Conservation (phyloP, 2,329 filamentous ascomycete species). For the Sordariomycetes sp. region DNA sequence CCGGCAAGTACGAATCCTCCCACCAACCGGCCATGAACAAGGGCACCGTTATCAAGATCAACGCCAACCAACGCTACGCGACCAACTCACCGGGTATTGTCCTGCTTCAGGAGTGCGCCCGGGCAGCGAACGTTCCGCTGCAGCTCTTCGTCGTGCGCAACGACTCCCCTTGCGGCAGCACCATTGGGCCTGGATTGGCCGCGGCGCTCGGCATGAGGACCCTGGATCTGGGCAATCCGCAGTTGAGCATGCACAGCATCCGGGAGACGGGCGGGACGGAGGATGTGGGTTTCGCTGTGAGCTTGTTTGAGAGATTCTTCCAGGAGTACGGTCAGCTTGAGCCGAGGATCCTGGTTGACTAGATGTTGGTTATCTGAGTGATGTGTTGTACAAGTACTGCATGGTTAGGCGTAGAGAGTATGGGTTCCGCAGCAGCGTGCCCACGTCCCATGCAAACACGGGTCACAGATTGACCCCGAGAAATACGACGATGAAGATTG, state of each 20-base stretch:
- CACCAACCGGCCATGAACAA: slow-evolving; percentile 95
- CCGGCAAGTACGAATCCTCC: slow-evolving; percentile 79
- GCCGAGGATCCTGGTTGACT: slow-evolving; percentile 77
- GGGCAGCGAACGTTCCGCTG: slow-evolving; percentile 66
- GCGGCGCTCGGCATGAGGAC: slow-evolving; percentile 81
- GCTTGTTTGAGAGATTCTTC: slow-evolving; percentile 83
- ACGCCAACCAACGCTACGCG: slow-evolving; percentile 93
- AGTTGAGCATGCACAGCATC: slow-evolving; percentile 95
- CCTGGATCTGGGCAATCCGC: slow-evolving; percentile 86
- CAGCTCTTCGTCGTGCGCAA: slow-evolving; percentile 96
- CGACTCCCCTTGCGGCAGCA: slow-evolving; percentile 89
- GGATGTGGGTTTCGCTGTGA: slow-evolving; percentile 79
- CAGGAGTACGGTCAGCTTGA: slow-evolving; percentile 75
- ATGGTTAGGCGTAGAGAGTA: no score
- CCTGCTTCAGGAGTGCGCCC: slow-evolving; percentile 79
- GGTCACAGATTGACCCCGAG: no score
- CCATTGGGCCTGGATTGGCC: slow-evolving; percentile 93
- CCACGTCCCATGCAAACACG: background rate
- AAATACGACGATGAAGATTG: no score
- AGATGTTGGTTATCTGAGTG: slow-evolving; percentile 4
- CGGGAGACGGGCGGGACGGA: slow-evolving; percentile 83
- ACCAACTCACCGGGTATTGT: slow-evolving; percentile 96
- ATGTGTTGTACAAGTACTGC: background rate
- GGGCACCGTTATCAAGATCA: slow-evolving; percentile 94
- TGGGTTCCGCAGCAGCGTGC: no score